Base-by-base conservation (phyloP, 2,329 filamentous ascomycete species). In the Xylariaceae sp. region DNA sequence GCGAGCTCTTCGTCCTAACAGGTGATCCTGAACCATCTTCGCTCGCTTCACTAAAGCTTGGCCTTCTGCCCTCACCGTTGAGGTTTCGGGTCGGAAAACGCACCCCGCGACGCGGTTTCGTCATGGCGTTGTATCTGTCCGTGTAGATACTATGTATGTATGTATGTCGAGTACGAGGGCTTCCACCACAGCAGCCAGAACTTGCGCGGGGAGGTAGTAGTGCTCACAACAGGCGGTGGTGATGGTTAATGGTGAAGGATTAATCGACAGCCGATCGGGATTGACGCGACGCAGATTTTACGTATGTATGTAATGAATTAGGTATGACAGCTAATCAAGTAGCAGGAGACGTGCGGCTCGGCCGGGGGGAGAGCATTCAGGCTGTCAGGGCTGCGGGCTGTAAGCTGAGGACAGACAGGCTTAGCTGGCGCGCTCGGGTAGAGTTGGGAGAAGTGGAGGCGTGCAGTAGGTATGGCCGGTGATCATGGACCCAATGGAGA, bases 1-100 rank as follows among this genome's bases (percentile, higher is more conserved):
- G 61, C 44, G 60, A 62, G 21, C 60, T 64, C 60, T 67, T 71
- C 10, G 67, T 50, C 54, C 70, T 70, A 14, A 66, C 26, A 16
- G 70, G 70, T 42, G 70, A 71, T 12, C 41, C 73, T 20, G 81
- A 83, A 48, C 77, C 77, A 41, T 79, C 79, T 67, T 89, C 87
- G 70, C 86, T 89, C 67, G 80, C 80, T 63, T 90, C 88, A 64
- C 88, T 89, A 74, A 90, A 86, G 79, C 87, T 90, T 55, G 83
- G 82, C 66, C 88, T 86, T 65, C 86, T 81, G 48, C 84, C 81
- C 12, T 89, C 80, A 55, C 77, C 77, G 60, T 83, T 81, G 63
- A 72, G 69, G 65, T 77, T 77, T 71, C 77, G 80, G 65, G 77
- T 75, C 64, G 80, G 80, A 71, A 84, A 84, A 62, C 80, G 78